These are phyloP conservation scores for Metarhizium guizhouense DNA, from an alignment of 2,329 filamentous ascomycete species.

Conservation along the genomic window DNA sequence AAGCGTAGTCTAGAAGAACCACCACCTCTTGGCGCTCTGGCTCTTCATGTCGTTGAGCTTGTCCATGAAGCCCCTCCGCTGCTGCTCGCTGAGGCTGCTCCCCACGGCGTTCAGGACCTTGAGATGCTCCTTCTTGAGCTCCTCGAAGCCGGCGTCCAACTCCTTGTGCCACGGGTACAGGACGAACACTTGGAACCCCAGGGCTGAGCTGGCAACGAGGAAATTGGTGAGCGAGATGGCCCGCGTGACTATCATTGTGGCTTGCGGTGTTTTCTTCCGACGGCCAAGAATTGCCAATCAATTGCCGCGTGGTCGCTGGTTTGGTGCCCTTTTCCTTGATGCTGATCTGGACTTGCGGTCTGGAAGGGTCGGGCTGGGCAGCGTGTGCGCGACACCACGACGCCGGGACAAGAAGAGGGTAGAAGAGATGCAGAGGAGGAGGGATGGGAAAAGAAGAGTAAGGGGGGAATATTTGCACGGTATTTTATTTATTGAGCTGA, in stretches of 20 bases:
- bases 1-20: background rate
- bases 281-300: no score
- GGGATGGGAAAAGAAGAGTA: background rate
- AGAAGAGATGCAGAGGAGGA: background rate
- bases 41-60: background rate
- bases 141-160: constrained; percentile 52
- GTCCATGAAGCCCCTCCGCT: background rate
- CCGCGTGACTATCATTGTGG: background rate
- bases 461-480: background rate
- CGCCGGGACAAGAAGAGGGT: background rate
- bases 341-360: background rate
- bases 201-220: constrained; percentile 52
- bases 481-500: background rate
- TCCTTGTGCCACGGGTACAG: constrained; percentile 64
- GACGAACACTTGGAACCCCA: constrained; percentile 60
- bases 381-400: background rate
- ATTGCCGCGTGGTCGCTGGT: no score
- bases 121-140: constrained; percentile 49
- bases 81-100: background rate
- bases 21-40: background rate
- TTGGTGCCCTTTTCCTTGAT: background rate
- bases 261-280: background rate
- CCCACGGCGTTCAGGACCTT: constrained; percentile 23
- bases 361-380: background rate
- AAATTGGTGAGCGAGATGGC: constrained; percentile 42